Evolutionary conservation across 768 basidiomycete genomes (phyloP), one percentile per base, ranked within the genome.

Genomic region (Pleurotus salmoneostramineus): DNA sequence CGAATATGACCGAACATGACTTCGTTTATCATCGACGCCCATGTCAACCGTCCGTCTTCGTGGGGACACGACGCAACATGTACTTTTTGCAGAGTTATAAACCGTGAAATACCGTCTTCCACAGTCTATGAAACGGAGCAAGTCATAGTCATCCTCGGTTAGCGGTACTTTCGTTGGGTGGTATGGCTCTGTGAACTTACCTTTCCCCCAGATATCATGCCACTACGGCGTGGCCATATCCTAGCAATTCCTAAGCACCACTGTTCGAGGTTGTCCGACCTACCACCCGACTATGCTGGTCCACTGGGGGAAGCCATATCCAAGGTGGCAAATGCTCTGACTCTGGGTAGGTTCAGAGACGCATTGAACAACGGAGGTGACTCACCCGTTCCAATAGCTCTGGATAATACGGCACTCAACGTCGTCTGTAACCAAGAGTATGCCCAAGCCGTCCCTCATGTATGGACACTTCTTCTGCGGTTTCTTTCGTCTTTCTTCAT

Each of bases 351-450:
- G 14, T 51, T 27, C 11, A 7, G 21, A 5, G 31, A 12, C 31
- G 6, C 14, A 5, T 37, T 12, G 3, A 6, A 17, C 1, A 42
- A 21, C 36, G 43, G 12, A 14, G 44, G 44, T 45, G n/a, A 45
- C 44, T 11, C 7, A 42, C 40, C 17, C 10, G 12, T 11, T 31
- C 40, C 34, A 17, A 4, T 56, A 89, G 87, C 82, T 1, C 62
- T 88, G 27, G 74, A 81, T 8, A 85, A 89, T 62, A 86, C 85
- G 12, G 87, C 76, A 5, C 73, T 91, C 48, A 91, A 90, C 65
- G 81, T 91, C 5, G 88, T 90, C 3, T 89, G 88, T 64, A 90
- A 90, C 65, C 88, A 91, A 65, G 88, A 89, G 68, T 91, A 91
- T 63, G 89, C 89, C 0, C 89, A 91, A 65, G 86, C 85, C 3